Evolutionary conservation across 2,329 filamentous ascomycete genomes (phyloP), one percentile per base, ranked within the genome.

Genomic region (Apiospora malaysiana): DNA sequence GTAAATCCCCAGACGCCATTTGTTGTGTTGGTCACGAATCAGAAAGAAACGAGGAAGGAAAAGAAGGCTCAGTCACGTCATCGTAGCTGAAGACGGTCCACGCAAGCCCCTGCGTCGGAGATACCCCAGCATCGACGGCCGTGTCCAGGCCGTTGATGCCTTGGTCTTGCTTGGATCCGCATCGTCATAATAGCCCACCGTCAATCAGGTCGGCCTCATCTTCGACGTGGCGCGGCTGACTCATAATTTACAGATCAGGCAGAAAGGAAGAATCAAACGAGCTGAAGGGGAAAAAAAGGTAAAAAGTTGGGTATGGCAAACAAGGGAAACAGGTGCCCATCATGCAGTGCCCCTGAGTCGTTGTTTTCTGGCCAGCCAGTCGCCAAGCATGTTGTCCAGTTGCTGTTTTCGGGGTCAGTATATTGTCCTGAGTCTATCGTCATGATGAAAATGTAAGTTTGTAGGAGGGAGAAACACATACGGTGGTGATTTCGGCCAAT

Each of bases 361-460:
- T 86, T 91, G 85, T 85, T 94, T 87, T 79, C 91, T 84, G 80
- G 93, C 87, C 77, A 97, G 85, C 91, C 94, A 95, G 77, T 93
- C 91, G 75, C 92, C 92, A 63, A 97, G 88, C 89, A 97, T 91
- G 25, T 93, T 90, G 82, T 99, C 95, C 75, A 98, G 87, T 86
- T 95, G 92, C 83, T 92, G 74, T 46, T 72, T 40, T 23, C 71
- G 46, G 25, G 69, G 32, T 76, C 70, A 72, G 59, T 27, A 71
- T 25, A 65, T 68, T 65, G 49, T 43, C 18, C 18, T 27, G 32
- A 7, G 5, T 7, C n/a, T 8, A 42, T n/a, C 4, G 9, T 8
- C 46, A 18, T 49, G n/a, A n/a, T n/a, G n/a, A n/a, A 12, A 6
- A 32, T 6, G 32, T 32, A 7, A 45, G 10, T n/a, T 23, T n/a